Base-by-base conservation (phyloP, 129 eudicot species). In the Daucus carota region DNA sequence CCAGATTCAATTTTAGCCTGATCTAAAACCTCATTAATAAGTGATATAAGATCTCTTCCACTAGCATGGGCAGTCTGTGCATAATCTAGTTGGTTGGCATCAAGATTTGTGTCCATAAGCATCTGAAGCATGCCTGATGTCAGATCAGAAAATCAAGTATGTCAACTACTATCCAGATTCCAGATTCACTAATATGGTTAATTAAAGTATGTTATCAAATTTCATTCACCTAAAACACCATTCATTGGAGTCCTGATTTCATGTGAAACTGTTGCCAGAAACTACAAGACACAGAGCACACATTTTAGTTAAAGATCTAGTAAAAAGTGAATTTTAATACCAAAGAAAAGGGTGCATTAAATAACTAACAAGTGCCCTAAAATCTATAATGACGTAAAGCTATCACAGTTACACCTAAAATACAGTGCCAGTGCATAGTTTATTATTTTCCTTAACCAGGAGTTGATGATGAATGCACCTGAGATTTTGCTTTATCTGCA, bases 181-280 rank as follows among this genome's bases (percentile, higher is more conserved):
- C 63, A 63, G 47, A 34, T 36, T 48, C 8, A 1, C 60, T 17
- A 36, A 28, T 24, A 50, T n/a, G 8, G 46, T 3, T 22, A 5
- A 29, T 8, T 16, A 8, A 29, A 48, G 74, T 65, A 31, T 63
- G 72, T 20, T 73, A 81, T 68, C 46, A n/a, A 60, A 18, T 70
- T 44, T 43, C 48, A 54, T 40, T 86, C 76, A 89, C 97, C 98
- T 83, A 93, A 77, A 81, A 93, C 98, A 70, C 98, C 98, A 20
- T 90, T 90, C 98, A 93, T 93, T 8, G 98, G 98, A 70, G 98
- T 93, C 83, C 98, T 90, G 81, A 93, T 93, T 81, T 93, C 98
- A 80, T 93, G 98, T 14, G 98, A 93, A 73, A 93, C 96, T 22
- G 92, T 93, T 41, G 98, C 97, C 34, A 93, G 90, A 80, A 93